A percentile compares a stretch with the other conserved stretches of the same genome.
phyloP scores from a whole-genome alignment of 2,329 filamentous ascomycete species.

The Sporothrix luriei region DNA sequence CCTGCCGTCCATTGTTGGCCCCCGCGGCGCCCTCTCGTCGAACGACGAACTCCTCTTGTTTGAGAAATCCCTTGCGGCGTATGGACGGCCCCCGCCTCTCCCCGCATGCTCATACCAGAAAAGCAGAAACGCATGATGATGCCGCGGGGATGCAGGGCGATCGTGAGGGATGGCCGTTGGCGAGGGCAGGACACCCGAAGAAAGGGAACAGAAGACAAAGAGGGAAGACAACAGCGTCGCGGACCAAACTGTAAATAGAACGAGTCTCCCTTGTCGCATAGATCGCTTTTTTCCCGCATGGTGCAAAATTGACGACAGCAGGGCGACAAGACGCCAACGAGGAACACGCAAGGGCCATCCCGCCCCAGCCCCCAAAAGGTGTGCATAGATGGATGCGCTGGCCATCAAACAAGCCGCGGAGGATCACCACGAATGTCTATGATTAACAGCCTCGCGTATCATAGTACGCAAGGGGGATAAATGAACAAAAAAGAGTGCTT shows the following conservation, averaged over 20 bases:
- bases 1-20: not conserved
- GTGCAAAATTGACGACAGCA: not conserved
- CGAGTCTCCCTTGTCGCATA: not conserved
- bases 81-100: not conserved
- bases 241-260: not conserved
- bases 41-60: not conserved
- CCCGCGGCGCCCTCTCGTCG: too few species aligned
- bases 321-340: not conserved
- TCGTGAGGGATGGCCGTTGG: not conserved
- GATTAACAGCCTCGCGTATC: slow-evolving; percentile 2
- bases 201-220: not conserved
- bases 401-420: slow-evolving; percentile 16
- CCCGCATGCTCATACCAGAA: not conserved
- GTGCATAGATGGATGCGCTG: slow-evolving; percentile 17
- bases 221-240: not conserved
- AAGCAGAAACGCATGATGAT: not conserved
- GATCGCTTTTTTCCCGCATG: not conserved
- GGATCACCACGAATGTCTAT: not conserved
- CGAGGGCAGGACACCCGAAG: too few species aligned
- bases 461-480: not conserved
- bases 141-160: not conserved
- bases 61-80: not conserved
- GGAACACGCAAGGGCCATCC: not conserved
- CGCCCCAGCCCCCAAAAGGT: not conserved
- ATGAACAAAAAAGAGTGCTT: not conserved